Percentiles rank a stretch among this genome's conserved stretches.
Evolutionary conservation across 2,329 filamentous ascomycete species (phyloP).

Genomic region (Onygenales sp.): DNA sequence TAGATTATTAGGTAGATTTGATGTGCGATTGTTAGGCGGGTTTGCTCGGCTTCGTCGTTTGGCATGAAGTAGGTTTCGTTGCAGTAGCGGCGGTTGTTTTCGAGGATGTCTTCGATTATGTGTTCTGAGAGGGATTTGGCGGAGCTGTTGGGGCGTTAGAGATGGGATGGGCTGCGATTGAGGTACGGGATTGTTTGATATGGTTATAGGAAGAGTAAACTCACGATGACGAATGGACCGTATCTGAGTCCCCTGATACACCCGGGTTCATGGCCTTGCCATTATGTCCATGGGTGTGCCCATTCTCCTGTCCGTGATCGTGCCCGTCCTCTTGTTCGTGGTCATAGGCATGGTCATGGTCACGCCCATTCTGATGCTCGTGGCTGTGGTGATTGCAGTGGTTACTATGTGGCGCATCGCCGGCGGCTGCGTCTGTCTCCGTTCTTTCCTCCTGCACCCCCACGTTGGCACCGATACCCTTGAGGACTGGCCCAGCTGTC

Average conservation of each 20-base stretch:
- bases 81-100: conserved; percentile 53
- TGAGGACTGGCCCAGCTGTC: background rate
- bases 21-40: conserved; percentile 52
- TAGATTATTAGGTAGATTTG: conserved; percentile 48
- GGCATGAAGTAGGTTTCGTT: conserved; percentile 57
- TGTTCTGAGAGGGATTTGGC: conserved; percentile 25
- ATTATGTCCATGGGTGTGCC: background rate
- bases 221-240: background rate
- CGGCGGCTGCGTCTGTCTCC: background rate
- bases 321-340: too few species aligned
- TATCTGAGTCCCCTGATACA: background rate
- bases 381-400: too few species aligned
- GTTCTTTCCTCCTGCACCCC: background rate
- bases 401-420: background rate
- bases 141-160: conserved; percentile 20
- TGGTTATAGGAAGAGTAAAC: background rate
- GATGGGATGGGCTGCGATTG: background rate
- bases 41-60: conserved; percentile 57
- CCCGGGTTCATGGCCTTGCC: background rate
- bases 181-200: background rate
- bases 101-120: conserved; percentile 45
- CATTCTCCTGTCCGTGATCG: too few species aligned
- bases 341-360: too few species aligned
- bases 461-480: background rate
- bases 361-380: too few species aligned